Evolutionary conservation across 2,329 filamentous ascomycete genomes (phyloP).

Genomic region (Fusarium protoensiforme): DNA sequence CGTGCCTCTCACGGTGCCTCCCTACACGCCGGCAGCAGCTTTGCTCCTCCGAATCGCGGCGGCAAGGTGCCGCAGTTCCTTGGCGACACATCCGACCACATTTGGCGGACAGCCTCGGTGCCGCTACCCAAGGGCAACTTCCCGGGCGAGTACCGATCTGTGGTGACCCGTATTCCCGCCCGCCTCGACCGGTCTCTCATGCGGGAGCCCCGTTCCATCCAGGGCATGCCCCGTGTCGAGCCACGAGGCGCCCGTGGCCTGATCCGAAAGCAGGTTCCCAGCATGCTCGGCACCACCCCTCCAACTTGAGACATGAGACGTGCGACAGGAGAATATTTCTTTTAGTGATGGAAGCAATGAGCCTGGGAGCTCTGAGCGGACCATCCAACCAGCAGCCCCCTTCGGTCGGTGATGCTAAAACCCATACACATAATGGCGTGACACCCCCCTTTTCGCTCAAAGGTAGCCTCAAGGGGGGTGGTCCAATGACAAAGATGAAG

Average conservation of each 20-base stretch:
- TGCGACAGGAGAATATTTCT: neutral
- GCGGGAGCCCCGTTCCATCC: slow-evolving; percentile 90
- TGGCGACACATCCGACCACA: slow-evolving; percentile 78
- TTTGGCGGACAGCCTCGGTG: slow-evolving; percentile 78
- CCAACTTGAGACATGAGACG: slow-evolving; percentile 45
- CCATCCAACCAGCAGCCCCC: slow-evolving; percentile 6
- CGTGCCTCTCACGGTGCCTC: slow-evolving; percentile 65
- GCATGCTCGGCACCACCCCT: slow-evolving; percentile 57
- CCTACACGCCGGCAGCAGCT: slow-evolving; percentile 50
- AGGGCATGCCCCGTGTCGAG: slow-evolving; percentile 79
- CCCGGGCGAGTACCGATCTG: slow-evolving; percentile 69
- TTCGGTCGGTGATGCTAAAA: neutral
- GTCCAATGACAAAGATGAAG: slow-evolving; percentile 9
- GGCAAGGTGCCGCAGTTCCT: slow-evolving; percentile 69
- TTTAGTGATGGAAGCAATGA: neutral
- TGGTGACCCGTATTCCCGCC: slow-evolving; percentile 76
- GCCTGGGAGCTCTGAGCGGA: neutral
- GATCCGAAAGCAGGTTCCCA: slow-evolving; percentile 66
- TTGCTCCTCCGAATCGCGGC: slow-evolving; percentile 50
- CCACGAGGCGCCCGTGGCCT: slow-evolving; percentile 62
- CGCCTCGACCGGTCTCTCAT: slow-evolving; percentile 88
- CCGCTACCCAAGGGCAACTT: slow-evolving; percentile 71
- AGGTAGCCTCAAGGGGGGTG: neutral
- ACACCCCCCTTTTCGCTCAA: neutral
- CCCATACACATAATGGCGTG: neutral